A percentile compares a stretch with the other conserved stretches of the same genome.
Evolutionary conservation across 164 flowering plant genomes (phyloP).

Genomic region (Nymphaea colorata): DNA sequence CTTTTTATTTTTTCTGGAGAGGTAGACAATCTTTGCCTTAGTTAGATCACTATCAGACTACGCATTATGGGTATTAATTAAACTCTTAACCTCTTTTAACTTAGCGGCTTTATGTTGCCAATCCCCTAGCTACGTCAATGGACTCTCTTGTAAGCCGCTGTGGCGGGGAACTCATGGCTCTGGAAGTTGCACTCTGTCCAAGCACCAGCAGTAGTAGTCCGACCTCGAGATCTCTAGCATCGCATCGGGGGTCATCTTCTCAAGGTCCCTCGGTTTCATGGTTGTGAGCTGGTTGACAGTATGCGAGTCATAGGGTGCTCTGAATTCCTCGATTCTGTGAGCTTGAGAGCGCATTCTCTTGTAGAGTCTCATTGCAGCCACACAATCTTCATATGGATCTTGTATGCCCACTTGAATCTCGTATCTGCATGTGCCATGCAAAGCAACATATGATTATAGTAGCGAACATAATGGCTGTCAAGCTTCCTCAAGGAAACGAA

Average conservation of each 20-base stretch:
- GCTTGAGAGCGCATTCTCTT: slow-evolving; percentile 57
- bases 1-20: too few species aligned
- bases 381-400: slow-evolving; percentile 89
- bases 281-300: slow-evolving; percentile 45
- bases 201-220: slow-evolving; percentile 87
- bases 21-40: too few species aligned
- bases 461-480: too few species aligned
- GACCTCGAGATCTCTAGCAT: slow-evolving; percentile 69
- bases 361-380: slow-evolving; percentile 80
- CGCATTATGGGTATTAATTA: too few species aligned
- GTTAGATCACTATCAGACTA: too few species aligned
- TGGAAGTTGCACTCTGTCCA: slow-evolving; percentile 30
- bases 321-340: slow-evolving; percentile 40
- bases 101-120: too few species aligned
- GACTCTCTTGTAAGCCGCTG: too few species aligned
- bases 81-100: too few species aligned
- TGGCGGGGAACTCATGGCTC: neutral
- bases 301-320: slow-evolving; percentile 48
- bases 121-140: too few species aligned
- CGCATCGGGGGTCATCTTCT: slow-evolving; percentile 62
- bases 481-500: too few species aligned
- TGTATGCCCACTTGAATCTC: slow-evolving; percentile 75
- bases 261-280: slow-evolving; percentile 71
- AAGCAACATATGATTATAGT: too few species aligned
- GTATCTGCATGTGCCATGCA: slow-evolving; percentile 27